Conservation (phyloP, 2,329 filamentous ascomycete genomes). For the Nemania sp. region DNA sequence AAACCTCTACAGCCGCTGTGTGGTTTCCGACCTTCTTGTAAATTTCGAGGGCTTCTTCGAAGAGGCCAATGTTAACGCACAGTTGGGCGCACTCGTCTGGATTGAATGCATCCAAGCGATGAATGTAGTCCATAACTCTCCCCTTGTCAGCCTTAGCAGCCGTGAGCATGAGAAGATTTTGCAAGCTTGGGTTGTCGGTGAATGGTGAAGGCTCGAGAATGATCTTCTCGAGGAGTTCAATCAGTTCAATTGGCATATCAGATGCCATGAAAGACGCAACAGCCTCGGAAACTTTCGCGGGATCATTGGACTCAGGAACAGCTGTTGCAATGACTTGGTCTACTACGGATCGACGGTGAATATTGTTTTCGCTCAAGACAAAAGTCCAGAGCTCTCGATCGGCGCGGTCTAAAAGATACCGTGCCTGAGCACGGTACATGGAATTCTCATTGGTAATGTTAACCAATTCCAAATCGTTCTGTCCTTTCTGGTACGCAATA, state of each 20-base stretch:
- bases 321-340: constrained; percentile 97
- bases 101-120: constrained; percentile 85
- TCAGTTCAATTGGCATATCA: constrained; percentile 90
- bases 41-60: constrained; percentile 97
- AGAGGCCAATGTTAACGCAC: constrained; percentile 92
- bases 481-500: constrained; percentile 93
- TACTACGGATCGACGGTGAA: constrained; percentile 89
- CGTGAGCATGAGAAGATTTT: constrained; percentile 95
- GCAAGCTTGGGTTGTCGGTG: constrained; percentile 94
- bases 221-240: constrained; percentile 98
- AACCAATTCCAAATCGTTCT: constrained; percentile 96
- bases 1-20: constrained; percentile 81
- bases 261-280: constrained; percentile 91
- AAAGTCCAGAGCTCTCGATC: constrained; percentile 93
- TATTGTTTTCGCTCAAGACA: constrained; percentile 93
- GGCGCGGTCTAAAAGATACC: constrained; percentile 88
- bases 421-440: constrained; percentile 99
- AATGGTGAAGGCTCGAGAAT: constrained; percentile 99
- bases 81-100: constrained; percentile 90
- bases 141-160: constrained; percentile 96
- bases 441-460: constrained; percentile 98
- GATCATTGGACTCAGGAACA: constrained; percentile 89
- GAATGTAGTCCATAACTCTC: constrained; percentile 94
- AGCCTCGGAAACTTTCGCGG: constrained; percentile 91
- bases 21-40: constrained; percentile 98